These are phyloP conservation scores for Phlegmacium glaucopus DNA, from an alignment of 768 basidiomycete species.

Conservation along the genomic window DNA sequence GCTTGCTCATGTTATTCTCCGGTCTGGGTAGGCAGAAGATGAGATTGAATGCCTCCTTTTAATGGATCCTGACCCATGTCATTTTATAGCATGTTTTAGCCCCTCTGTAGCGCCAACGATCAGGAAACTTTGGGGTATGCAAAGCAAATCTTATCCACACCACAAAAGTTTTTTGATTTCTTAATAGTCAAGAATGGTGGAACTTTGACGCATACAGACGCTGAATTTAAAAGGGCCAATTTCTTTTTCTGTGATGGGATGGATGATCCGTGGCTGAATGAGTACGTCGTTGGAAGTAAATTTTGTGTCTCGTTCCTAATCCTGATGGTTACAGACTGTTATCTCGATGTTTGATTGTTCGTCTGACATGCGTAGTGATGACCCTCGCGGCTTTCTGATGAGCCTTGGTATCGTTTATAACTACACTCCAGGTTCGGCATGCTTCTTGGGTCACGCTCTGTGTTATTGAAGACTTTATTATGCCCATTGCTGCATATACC, in stretches of 20 bases:
- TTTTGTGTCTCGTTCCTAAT: background rate
- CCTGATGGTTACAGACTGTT: slow-evolving; percentile 20
- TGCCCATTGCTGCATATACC: slow-evolving; percentile 35
- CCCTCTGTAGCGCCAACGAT: slow-evolving; percentile 26
- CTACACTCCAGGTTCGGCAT: slow-evolving; percentile 31
- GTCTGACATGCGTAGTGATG: slow-evolving; percentile 1
- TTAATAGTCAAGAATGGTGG: slow-evolving; percentile 33
- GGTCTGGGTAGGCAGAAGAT: slow-evolving; percentile 10
- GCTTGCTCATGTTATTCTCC: slow-evolving; percentile 7
- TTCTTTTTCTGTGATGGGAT: slow-evolving; percentile 36
- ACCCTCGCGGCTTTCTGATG: background rate
- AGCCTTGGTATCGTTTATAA: slow-evolving; percentile 2
- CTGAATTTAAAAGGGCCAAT: slow-evolving; percentile 31
- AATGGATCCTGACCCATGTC: background rate
- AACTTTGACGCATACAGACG: slow-evolving; percentile 27
- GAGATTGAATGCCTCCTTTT: background rate
- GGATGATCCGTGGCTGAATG: slow-evolving; percentile 33
- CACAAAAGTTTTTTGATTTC: background rate
- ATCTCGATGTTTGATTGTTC: slow-evolving; percentile 26
- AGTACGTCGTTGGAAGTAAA: slow-evolving; percentile 20
- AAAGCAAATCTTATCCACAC: background rate
- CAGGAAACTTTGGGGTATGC: slow-evolving; percentile 31
- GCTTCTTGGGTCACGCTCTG: slow-evolving; percentile 35
- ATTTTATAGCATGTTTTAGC: slow-evolving; percentile 34
- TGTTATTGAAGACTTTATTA: slow-evolving; percentile 26